These are phyloP conservation scores for Solanum sejunctum DNA, from an alignment of 257 asterid genomes.

Conservation along the genomic window DNA sequence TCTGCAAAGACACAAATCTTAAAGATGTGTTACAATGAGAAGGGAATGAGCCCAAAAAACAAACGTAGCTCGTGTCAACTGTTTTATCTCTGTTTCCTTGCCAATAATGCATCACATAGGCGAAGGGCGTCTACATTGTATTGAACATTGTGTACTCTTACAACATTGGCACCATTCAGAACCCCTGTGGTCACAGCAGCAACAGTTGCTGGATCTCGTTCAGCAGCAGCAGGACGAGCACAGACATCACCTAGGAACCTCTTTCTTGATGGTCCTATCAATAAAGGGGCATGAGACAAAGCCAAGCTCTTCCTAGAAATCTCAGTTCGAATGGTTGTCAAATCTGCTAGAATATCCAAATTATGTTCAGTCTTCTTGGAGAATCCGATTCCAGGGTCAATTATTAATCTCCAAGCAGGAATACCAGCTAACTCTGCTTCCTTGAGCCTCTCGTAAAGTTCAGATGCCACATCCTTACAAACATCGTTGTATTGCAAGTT, in stretches of 20 bases:
- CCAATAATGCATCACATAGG: constrained; percentile 74
- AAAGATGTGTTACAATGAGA: not conserved
- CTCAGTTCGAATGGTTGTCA: constrained; percentile 40
- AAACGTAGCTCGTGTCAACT: not conserved
- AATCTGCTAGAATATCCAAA: constrained; percentile 50
- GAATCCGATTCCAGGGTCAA: constrained; percentile 90
- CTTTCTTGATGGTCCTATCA: constrained; percentile 85
- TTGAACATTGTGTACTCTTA: constrained; percentile 74
- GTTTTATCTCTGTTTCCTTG: constrained; percentile 15
- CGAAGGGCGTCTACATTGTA: constrained; percentile 61
- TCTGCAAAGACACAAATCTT: not conserved
- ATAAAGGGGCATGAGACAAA: constrained; percentile 49
- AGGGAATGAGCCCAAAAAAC: not conserved
- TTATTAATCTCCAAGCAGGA: constrained; percentile 88
- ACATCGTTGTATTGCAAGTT: constrained; percentile 46
- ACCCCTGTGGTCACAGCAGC: constrained; percentile 56
- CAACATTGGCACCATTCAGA: constrained; percentile 73
- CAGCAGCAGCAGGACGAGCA: constrained; percentile 23
- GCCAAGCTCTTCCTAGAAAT: constrained; percentile 56
- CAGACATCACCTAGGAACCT: constrained; percentile 84
- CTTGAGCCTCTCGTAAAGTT: constrained; percentile 33
- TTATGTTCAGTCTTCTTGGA: constrained; percentile 75
- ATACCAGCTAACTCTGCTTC: constrained; percentile 75
- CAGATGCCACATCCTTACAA: constrained; percentile 54
- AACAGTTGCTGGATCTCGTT: constrained; percentile 78